A percentile compares a stretch with the other conserved stretches of the same genome.
phyloP scores from a whole-genome alignment of 2,329 filamentous ascomycete genomes.

The Calonectria montana region DNA sequence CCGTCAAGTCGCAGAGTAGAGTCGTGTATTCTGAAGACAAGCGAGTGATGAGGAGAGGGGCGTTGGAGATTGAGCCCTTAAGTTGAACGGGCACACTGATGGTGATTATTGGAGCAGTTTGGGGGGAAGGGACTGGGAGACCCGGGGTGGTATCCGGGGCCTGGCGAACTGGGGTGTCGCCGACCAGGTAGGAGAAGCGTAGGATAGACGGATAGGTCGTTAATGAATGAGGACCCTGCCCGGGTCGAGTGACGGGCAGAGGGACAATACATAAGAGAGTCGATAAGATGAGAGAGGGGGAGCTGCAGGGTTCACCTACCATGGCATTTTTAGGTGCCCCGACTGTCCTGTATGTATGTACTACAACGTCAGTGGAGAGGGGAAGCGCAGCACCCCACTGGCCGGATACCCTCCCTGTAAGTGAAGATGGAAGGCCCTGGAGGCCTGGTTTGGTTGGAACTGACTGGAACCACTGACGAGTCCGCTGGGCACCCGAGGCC shows the following conservation, averaged over 20 bases:
- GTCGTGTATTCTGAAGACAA: neutral
- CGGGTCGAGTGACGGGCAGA: neutral
- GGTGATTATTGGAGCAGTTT: slow-evolving; percentile 8
- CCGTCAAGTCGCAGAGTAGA: neutral
- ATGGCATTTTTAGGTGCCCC: neutral
- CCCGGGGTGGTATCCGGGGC: neutral
- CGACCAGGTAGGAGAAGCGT: slow-evolving; percentile 5
- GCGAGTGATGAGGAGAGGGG: slow-evolving; percentile 14
- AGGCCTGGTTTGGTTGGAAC: neutral
- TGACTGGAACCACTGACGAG: slow-evolving; percentile 12
- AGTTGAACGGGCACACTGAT: slow-evolving; percentile 14
- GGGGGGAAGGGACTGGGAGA: slow-evolving; percentile 3
- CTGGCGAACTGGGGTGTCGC: slow-evolving; percentile 19
- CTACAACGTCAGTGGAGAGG: slow-evolving; percentile 5
- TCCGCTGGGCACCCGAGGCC: slow-evolving; percentile 29
- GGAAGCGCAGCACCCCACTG: neutral
- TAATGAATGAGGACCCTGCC: neutral
- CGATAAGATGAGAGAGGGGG: slow-evolving; percentile 4
- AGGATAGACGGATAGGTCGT: neutral
- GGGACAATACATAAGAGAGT: neutral
- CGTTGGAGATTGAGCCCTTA: slow-evolving; percentile 6
- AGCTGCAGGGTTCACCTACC: slow-evolving; percentile 12
- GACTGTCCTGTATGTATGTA: slow-evolving; percentile 1
- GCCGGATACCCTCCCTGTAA: neutral
- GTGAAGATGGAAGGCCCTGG: slow-evolving; percentile 7